Evolutionary conservation across 768 basidiomycete genomes (phyloP).

Genomic region (Mycena vitilis): DNA sequence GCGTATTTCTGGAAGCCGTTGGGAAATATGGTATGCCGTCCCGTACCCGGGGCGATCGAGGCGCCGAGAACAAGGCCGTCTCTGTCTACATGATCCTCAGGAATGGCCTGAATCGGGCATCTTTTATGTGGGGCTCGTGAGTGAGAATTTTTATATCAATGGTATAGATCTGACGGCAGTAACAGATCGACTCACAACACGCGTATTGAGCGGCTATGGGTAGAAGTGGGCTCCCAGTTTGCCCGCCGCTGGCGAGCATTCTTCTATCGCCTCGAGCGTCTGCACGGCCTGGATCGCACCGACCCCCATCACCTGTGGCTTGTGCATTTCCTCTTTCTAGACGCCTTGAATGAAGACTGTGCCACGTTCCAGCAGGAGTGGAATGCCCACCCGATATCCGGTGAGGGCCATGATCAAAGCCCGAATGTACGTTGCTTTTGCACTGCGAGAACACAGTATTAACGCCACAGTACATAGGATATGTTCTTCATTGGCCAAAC

Average conservation of each 20-base stretch:
- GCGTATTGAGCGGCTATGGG: constrained; percentile 22
- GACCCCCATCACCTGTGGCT: constrained; percentile 22
- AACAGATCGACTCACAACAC: constrained; percentile 19
- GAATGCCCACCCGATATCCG: constrained; percentile 39
- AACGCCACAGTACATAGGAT: too few species aligned
- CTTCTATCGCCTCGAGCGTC: constrained; percentile 16
- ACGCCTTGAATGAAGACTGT: constrained; percentile 21
- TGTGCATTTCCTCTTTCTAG: constrained; percentile 18
- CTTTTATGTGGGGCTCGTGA: constrained; percentile 14
- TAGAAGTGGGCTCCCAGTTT: constrained; percentile 27
- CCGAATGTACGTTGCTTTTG: constrained; percentile 7
- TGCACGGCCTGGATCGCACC: constrained; percentile 6
- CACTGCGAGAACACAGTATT: background rate
- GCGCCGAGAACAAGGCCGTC: constrained; percentile 42
- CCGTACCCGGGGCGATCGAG: constrained; percentile 38
- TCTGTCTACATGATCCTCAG: constrained; percentile 41
- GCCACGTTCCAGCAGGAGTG: constrained; percentile 27
- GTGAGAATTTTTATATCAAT: constrained; percentile 33
- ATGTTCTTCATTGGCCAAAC: constrained; percentile 13
- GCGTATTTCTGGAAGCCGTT: constrained; percentile 15
- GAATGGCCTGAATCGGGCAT: constrained; percentile 35
- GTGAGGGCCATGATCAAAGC: constrained; percentile 27
- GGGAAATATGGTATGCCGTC: constrained; percentile 32
- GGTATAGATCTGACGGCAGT: too few species aligned
- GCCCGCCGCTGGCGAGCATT: constrained; percentile 19